Evolutionary conservation across 2,329 filamentous ascomycete species (phyloP), one percentile per base, ranked within the genome.

Genomic region (Paracoccidioides lutzii): DNA sequence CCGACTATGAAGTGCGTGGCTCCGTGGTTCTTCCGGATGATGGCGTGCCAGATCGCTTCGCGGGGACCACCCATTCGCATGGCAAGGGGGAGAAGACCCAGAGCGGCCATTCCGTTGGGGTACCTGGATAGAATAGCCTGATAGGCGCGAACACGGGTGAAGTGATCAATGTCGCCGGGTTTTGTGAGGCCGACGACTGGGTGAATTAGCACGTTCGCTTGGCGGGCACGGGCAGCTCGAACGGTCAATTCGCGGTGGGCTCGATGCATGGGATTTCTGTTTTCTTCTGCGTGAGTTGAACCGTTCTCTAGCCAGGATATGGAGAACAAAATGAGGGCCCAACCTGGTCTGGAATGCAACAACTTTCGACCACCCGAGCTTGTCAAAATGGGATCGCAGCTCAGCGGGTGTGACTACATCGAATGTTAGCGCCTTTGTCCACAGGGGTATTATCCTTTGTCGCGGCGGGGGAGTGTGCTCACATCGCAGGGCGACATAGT

Each of bases 1-100:
- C 93, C 93, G 62, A 98, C 90, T 66, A 98, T 98, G 80, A 98
- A 98, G 81, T 98, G 93, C 14, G 93, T 97, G 50, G 91, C 90
- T 67, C 93, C 93, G 77, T 96, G 90, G 76, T 98, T 98, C 85
- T 97, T 98, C 71, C 93, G 90, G 80, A 98, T 98, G 68, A 98
- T 95, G 69, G 93, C 93, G 79, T 98, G 93, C 93, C 93, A 98
- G 76, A 98, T 90, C 64, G 93, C 93, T 79, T 98, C 93, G 64
- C 93, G 88, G 61, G 93, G 93, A 66, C 93, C 93, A 69, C 90
- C 93, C 93, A 98, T 98, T 71, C 93, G 87, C 93, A 98, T 98
- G 66, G 93, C 93, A 61, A 98, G 81, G 57, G 90, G 90, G 55
- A 98, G 81, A 44, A 98, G 88, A 74, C 90, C 91, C 62, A 98